These are phyloP conservation scores for Ganoderma multipileum DNA, from an alignment of 1,284 basidiomycete genomes.

Conservation along the genomic window DNA sequence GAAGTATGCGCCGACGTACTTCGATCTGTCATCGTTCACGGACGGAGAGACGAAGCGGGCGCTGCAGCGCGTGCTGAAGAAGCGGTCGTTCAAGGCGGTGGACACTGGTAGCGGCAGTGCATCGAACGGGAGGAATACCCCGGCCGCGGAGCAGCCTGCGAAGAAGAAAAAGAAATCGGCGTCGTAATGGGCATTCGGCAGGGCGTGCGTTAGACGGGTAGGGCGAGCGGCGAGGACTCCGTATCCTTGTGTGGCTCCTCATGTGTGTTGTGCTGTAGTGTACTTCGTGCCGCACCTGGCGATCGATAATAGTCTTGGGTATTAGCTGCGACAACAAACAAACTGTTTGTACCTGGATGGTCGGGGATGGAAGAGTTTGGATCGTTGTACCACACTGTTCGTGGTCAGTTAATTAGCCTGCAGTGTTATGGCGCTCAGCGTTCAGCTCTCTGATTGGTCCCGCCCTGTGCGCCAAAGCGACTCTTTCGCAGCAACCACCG, in stretches of 20 bases:
- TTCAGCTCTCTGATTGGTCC: neutral
- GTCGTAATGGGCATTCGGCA: neutral
- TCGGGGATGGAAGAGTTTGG: neutral
- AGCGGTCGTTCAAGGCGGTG: constrained; percentile 44
- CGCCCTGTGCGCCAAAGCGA: neutral
- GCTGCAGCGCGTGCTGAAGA: constrained; percentile 56
- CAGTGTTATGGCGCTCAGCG: neutral
- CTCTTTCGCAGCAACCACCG: neutral
- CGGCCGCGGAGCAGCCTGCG: constrained; percentile 10
- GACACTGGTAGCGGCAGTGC: constrained; percentile 6
- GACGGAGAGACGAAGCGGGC: constrained; percentile 80
- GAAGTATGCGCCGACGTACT: constrained; percentile 85
- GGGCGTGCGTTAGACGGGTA: neutral
- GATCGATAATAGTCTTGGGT: neutral
- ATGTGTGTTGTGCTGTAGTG: neutral
- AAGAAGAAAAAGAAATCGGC: constrained; percentile 18
- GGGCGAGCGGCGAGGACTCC: neutral
- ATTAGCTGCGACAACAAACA: neutral
- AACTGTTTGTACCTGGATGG: neutral
- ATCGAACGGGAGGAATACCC: constrained; percentile 21
- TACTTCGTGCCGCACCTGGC: neutral
- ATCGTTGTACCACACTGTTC: neutral
- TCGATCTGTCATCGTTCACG: constrained; percentile 70
- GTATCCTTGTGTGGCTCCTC: neutral
- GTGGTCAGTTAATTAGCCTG: too few relatives aligned